A percentile compares a stretch with the other conserved stretches of the same genome.
These are phyloP conservation scores for Ceratorhiza oryzae-sativae DNA, from an alignment of 1,284 basidiomycete species.

Conservation along the genomic window DNA sequence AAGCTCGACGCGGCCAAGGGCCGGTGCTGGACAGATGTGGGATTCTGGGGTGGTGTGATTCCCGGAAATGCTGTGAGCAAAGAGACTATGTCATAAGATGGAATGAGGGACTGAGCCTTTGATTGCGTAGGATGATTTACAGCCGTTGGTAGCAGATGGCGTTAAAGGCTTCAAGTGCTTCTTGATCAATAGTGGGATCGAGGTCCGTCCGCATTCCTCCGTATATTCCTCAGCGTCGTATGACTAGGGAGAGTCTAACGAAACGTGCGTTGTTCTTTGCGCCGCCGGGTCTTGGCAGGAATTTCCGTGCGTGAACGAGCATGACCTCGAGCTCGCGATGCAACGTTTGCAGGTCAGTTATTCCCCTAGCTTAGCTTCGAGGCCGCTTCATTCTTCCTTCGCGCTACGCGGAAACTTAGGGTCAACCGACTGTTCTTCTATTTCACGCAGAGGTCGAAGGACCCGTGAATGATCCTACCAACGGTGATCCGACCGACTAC, in stretches of 20 bases:
- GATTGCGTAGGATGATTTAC: conserved; percentile 64
- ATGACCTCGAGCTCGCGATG: conserved; percentile 77
- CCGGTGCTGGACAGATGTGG: conserved; percentile 84
- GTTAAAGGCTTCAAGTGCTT: conserved; percentile 97
- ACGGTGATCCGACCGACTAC: conserved; percentile 65
- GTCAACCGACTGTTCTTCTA: conserved; percentile 69
- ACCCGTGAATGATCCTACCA: conserved; percentile 41
- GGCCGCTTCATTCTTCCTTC: not conserved
- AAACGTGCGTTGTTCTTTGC: conserved; percentile 3
- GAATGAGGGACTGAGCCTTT: not conserved
- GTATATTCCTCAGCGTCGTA: too few relatives aligned
- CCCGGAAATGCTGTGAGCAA: conserved; percentile 77
- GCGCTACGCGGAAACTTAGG: conserved; percentile 54
- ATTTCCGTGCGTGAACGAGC: conserved; percentile 82
- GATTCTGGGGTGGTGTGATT: conserved; percentile 94
- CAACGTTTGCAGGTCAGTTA: conserved; percentile 67
- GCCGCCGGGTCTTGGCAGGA: conserved; percentile 61
- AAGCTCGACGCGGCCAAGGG: conserved; percentile 75
- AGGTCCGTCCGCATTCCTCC: conserved; percentile 58
- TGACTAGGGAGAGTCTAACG: not conserved
- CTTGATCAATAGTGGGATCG: conserved; percentile 90
- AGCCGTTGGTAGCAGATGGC: conserved; percentile 72
- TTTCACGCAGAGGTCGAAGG: conserved; percentile 90
- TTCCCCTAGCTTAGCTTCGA: not conserved
- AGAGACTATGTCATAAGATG: not conserved